Percentiles rank a stretch among this genome's conserved stretches.
Evolutionary conservation across 495 filamentous ascomycete genomes (phyloP).

Genomic region (Aspergillus hancockii): DNA sequence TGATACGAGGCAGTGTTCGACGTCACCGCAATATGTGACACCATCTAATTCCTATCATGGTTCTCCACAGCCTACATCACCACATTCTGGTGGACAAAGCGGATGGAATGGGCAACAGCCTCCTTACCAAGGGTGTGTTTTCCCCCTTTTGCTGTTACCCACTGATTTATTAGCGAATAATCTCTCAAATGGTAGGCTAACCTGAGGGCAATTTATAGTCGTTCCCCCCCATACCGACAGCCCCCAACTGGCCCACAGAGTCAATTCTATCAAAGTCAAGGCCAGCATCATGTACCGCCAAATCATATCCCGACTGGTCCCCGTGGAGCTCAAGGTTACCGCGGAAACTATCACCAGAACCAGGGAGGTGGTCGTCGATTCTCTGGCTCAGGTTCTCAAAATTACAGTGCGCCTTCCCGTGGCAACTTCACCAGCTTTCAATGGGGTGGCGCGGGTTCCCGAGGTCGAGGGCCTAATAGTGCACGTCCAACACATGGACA

Average conservation of each 20-base stretch:
- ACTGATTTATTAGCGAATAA: background rate
- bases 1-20: constrained; percentile 53
- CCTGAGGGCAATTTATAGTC: constrained; percentile 17
- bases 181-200: background rate
- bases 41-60: constrained; percentile 63
- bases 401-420: constrained; percentile 28
- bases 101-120: constrained; percentile 55
- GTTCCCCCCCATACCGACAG: constrained; percentile 55
- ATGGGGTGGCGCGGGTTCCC: constrained; percentile 54
- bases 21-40: constrained; percentile 59
- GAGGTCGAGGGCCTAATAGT: constrained; percentile 33
- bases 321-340: constrained; percentile 56
- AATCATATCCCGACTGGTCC: constrained; percentile 49
- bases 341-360: constrained; percentile 51
- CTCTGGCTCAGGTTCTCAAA: constrained; percentile 35
- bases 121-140: constrained; percentile 61
- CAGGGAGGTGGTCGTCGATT: constrained; percentile 49
- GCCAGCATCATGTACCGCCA: constrained; percentile 51
- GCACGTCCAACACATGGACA: constrained; percentile 32
- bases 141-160: constrained; percentile 7
- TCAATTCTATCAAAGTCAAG: constrained; percentile 59
- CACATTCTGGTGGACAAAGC: constrained; percentile 57
- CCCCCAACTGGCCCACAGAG: constrained; percentile 44
- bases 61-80: constrained; percentile 68
- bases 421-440: constrained; percentile 60